Base-by-base conservation (phyloP, 2,329 filamentous ascomycete genomes). In the Pseudogymnoascus sp. region DNA sequence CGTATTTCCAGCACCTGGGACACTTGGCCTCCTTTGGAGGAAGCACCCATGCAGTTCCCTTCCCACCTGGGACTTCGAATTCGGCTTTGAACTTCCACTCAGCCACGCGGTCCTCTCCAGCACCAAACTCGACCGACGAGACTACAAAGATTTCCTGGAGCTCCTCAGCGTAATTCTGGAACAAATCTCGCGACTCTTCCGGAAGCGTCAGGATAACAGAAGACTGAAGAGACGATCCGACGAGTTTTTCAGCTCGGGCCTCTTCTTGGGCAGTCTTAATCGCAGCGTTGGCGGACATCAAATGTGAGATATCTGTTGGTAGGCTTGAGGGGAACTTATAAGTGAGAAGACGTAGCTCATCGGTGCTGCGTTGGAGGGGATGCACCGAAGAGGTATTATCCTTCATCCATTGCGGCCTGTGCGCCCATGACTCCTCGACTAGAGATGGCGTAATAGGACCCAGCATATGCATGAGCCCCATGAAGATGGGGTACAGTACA, bases 401-500 rank as follows among this genome's bases (percentile, higher is more conserved):
- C 60, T 80, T 81, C 73, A 94, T 82, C 73, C 80, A 82, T 8
- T 78, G 74, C 0, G 92, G 90, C 3, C 87, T 82, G 73, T 92
- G 84, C 61, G 87, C 86, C 90, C 90, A 96, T 1, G 88, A 87
- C 75, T 97, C 93, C 71, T 96, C 90, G 0, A 97, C 88, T 3
- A 97, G 81, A 39, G 92, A 74, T 0, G 93, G 93, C 8, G 87
- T 88, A 61, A 96, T 82, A 1, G 93, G 92, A 2, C 84, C 87
- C 31, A 97, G 79, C 81, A 96, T 90, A 61, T 87, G 82, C 64
- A 92, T 77, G 15, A 97, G 78, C 36, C 90, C 85, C 5, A 84
- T 76, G 64, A 93, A 86, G 61, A 97, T 83, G 29, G 82, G 79
- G 66, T 84, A 81, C 58, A 89, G 75, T 4, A 82, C 79, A 55